Evolutionary conservation across 495 filamentous ascomycete species (phyloP), one percentile per base, ranked within the genome.

Genomic region (Durotheca rogersii): DNA sequence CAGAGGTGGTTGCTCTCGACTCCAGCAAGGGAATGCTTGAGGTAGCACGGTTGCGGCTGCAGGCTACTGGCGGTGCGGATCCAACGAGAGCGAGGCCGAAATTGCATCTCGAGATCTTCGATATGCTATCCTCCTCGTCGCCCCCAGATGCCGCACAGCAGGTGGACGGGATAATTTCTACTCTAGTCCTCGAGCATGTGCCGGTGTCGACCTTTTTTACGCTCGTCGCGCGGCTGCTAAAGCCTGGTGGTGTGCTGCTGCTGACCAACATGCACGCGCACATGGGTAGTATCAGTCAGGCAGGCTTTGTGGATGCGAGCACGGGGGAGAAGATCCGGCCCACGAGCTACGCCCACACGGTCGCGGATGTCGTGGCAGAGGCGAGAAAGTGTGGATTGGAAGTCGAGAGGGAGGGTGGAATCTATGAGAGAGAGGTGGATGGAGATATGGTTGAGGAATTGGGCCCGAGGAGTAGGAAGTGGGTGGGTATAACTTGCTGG

Each of bases 201-300:
- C 80, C 83, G 0, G 62, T 85, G 1, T 5, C 42, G 1, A 32
- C 17, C 0, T 88, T 84, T 66, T 90, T 89, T 62, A 42, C 52
- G 16, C 71, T 72, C 1, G 71, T 79, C 0, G 56, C 71, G 7
- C 50, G 58, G 14, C 65, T 86, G 11, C 61, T 86, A 39, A 63
- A 41, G 17, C 56, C 69, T 0, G 80, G 79, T 0, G 81, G 78
- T 4, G 70, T 78, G 52, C 57, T 85, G 5, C 68, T 87, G 25
- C 47, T 88, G 4, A 88, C 85, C 3, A 88, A 87, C 61, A 89
- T 89, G 86, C 86, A 89, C 58, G 67, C 74, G 5, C 78, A 85
- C 11, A 87, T 88, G 83, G 85, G 84, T 2, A 46, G 54, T 35
- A 70, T 78, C 6, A 80, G 77, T 14, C 83, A 84, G 53, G 85